phyloP scores from a whole-genome alignment of 805 yeast species.

The Pichia manshurica region DNA sequence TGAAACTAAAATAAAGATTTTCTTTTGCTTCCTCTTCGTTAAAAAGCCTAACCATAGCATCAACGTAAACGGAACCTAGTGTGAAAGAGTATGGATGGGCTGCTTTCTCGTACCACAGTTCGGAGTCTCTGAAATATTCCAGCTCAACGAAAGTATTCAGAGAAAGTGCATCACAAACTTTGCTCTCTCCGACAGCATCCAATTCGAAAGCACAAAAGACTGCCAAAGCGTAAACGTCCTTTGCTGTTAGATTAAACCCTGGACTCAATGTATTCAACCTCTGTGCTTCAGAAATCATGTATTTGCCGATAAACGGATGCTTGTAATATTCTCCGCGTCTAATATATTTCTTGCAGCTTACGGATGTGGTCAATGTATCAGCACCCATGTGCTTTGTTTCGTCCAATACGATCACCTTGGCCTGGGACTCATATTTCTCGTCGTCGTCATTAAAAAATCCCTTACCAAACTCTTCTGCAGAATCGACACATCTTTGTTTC shows the following conservation, averaged over 20 bases:
- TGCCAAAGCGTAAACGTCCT: slow-evolving; percentile 50
- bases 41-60: slow-evolving; percentile 32
- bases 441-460: slow-evolving; percentile 45
- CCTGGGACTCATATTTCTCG: slow-evolving; percentile 30
- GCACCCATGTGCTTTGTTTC: slow-evolving; percentile 49
- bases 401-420: slow-evolving; percentile 36
- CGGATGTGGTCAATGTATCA: slow-evolving; percentile 52
- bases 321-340: slow-evolving; percentile 21
- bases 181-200: slow-evolving; percentile 61
- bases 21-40: slow-evolving; percentile 19
- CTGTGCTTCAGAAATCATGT: slow-evolving; percentile 38
- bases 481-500: slow-evolving; percentile 48
- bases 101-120: slow-evolving; percentile 56
- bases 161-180: slow-evolving; percentile 63
- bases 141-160: slow-evolving; percentile 58
- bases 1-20: slow-evolving; percentile 46
- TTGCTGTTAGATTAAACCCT: slow-evolving; percentile 44
- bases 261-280: slow-evolving; percentile 53
- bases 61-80: slow-evolving; percentile 57
- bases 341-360: slow-evolving; percentile 37
- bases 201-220: slow-evolving; percentile 70
- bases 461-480: slow-evolving; percentile 50
- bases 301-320: slow-evolving; percentile 14
- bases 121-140: slow-evolving; percentile 56
- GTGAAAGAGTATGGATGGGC: slow-evolving; percentile 49